phyloP scores from a whole-genome alignment of 441 rosid species.

The Erodium trifolium region DNA sequence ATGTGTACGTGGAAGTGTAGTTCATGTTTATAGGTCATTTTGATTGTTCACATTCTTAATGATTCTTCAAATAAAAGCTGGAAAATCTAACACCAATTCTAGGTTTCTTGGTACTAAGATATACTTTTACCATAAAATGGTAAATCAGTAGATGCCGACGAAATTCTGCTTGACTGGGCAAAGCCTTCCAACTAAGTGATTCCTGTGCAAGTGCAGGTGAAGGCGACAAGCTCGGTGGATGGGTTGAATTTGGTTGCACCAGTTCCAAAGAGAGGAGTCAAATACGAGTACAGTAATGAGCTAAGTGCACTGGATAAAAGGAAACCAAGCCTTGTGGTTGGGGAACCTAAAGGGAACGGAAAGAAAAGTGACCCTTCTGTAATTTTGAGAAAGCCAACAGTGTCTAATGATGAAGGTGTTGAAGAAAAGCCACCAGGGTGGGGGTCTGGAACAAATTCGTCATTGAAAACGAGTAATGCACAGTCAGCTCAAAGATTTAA shows the following conservation, averaged over 20 bases:
- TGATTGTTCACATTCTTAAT: slow-evolving; percentile 14
- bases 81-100: slow-evolving; percentile 66
- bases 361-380: too few relatives aligned
- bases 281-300: slow-evolving; percentile 21
- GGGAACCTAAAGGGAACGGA: slow-evolving; percentile 19
- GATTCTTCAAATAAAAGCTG: slow-evolving; percentile 55
- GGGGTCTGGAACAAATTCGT: slow-evolving; percentile 55
- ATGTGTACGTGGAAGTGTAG: neutral
- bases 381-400: slow-evolving; percentile 65
- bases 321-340: slow-evolving; percentile 34
- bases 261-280: slow-evolving; percentile 57
- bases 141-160: slow-evolving; percentile 38
- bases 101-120: slow-evolving; percentile 72
- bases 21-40: slow-evolving; percentile 1
- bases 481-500: slow-evolving; percentile 47
- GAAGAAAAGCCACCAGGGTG: slow-evolving; percentile 50
- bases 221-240: slow-evolving; percentile 33
- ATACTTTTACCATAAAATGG: slow-evolving; percentile 72
- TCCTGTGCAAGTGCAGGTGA: slow-evolving; percentile 15
- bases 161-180: slow-evolving; percentile 44
- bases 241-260: slow-evolving; percentile 64
- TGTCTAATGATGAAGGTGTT: slow-evolving; percentile 44
- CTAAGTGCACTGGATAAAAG: slow-evolving; percentile 28
- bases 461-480: slow-evolving; percentile 48
- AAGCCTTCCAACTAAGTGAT: too few relatives aligned